Evolutionary conservation across 768 basidiomycete species (phyloP).

Genomic region (Heimioporus sp.): DNA sequence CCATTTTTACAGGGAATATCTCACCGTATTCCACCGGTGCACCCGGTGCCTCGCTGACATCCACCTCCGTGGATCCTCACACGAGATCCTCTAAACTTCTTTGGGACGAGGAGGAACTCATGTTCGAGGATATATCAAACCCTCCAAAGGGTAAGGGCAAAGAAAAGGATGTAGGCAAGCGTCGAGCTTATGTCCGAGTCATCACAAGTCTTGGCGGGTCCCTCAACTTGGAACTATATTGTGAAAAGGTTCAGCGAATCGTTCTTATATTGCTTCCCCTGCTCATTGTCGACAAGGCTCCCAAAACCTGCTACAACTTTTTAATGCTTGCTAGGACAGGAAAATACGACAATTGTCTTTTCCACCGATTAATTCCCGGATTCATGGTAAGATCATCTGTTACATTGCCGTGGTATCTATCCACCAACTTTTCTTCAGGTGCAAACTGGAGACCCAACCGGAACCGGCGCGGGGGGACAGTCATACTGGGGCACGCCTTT

Average conservation of each 20-base stretch:
- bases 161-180: constrained; percentile 89
- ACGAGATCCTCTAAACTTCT: constrained; percentile 68
- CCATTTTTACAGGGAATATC: constrained; percentile 62
- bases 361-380: constrained; percentile 90
- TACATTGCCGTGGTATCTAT: background rate
- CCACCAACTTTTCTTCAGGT: constrained; percentile 48
- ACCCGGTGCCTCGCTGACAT: constrained; percentile 91
- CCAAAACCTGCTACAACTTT: constrained; percentile 99
- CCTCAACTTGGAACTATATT: constrained; percentile 80
- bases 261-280: background rate
- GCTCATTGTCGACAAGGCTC: constrained; percentile 57
- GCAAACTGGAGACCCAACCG: constrained; percentile 98
- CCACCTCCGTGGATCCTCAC: constrained; percentile 84
- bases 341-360: constrained; percentile 86
- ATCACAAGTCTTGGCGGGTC: constrained; percentile 91
- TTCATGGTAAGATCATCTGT: constrained; percentile 70
- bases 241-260: constrained; percentile 65
- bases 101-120: constrained; percentile 99
- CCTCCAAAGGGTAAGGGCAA: constrained; percentile 84
- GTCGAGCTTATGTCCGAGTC: constrained; percentile 93
- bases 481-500: constrained; percentile 96
- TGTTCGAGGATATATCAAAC: constrained; percentile 92
- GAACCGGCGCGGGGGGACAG: constrained; percentile 90
- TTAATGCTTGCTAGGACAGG: constrained; percentile 88
- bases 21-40: constrained; percentile 91